Conservation (phyloP, 2,329 filamentous ascomycete species). For the Clarireedia hainanense region DNA sequence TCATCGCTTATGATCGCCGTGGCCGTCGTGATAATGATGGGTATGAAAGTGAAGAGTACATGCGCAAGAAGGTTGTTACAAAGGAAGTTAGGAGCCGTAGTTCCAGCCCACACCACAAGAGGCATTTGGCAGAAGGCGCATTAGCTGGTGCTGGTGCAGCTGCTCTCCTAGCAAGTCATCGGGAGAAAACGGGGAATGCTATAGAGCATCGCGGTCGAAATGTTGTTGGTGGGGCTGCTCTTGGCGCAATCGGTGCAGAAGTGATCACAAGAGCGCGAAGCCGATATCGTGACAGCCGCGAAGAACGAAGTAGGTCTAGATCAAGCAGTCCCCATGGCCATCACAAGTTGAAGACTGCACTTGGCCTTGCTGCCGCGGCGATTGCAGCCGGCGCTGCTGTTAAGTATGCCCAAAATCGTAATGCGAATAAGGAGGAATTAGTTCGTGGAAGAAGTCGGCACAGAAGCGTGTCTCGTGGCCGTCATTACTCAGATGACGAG, state of each 20-base stretch:
- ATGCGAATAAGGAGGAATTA: conserved; percentile 51
- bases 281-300: conserved; percentile 48
- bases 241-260: conserved; percentile 56
- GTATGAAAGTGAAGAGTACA: conserved; percentile 38
- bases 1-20: conserved; percentile 34
- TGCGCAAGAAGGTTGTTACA: conserved; percentile 33
- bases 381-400: conserved; percentile 57
- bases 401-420: conserved; percentile 55
- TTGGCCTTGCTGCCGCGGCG: conserved; percentile 55
- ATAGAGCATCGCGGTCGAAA: conserved; percentile 23
- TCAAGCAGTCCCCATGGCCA: conserved; percentile 29
- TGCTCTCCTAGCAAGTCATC: conserved; percentile 49
- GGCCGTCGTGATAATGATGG: conserved; percentile 33
- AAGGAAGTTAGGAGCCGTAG: conserved; percentile 41
- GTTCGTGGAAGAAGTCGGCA: conserved; percentile 44
- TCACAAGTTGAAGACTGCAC: conserved; percentile 49
- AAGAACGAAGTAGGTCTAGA: conserved; percentile 30
- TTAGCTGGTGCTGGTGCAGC: conserved; percentile 54
- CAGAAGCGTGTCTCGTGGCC: conserved; percentile 34
- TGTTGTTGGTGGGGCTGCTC: conserved; percentile 45
- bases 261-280: conserved; percentile 52
- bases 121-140: conserved; percentile 56
- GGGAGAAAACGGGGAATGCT: conserved; percentile 33
- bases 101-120: conserved; percentile 44
- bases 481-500: conserved; percentile 33